These are phyloP conservation scores for Mrakiaceae sp. DNA, from an alignment of 1,284 basidiomycete genomes.

Conservation along the genomic window DNA sequence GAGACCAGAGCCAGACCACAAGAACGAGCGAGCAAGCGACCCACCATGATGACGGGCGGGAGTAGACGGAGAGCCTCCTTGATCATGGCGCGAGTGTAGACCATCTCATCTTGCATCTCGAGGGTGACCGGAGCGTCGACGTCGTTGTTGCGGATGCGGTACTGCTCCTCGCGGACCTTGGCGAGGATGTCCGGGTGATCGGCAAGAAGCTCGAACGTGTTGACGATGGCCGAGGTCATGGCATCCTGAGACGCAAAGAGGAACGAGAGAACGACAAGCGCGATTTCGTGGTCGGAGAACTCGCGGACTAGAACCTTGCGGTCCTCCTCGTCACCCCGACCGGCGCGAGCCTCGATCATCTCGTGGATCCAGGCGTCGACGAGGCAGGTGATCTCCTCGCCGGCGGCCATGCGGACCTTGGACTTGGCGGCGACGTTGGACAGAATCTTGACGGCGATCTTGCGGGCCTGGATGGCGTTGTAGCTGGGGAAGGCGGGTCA, in stretches of 20 bases:
- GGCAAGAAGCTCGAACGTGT: constrained; percentile 89
- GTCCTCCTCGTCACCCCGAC: constrained; percentile 48
- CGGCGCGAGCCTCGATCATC: constrained; percentile 49
- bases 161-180: constrained; percentile 87
- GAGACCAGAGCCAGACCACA: background rate
- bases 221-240: constrained; percentile 81
- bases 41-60: constrained; percentile 85
- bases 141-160: constrained; percentile 67
- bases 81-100: constrained; percentile 80
- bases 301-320: constrained; percentile 47
- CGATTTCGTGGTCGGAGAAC: constrained; percentile 91
- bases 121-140: constrained; percentile 69
- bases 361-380: constrained; percentile 83
- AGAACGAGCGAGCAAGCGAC: constrained; percentile 19
- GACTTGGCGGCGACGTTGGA: constrained; percentile 64
- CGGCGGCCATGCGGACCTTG: constrained; percentile 74
- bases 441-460: constrained; percentile 74
- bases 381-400: constrained; percentile 75
- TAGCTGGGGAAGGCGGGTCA: constrained; percentile 36
- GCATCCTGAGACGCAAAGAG: constrained; percentile 97
- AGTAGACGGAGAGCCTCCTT: constrained; percentile 85
- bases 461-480: constrained; percentile 86
- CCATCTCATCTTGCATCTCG: constrained; percentile 84
- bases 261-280: constrained; percentile 91
- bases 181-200: constrained; percentile 81